A percentile compares a stretch with the other conserved stretches of the same genome.
These are phyloP conservation scores for Pichia inconspicua DNA, from an alignment of 1,139 yeast genomes.

Conservation along the genomic window DNA sequence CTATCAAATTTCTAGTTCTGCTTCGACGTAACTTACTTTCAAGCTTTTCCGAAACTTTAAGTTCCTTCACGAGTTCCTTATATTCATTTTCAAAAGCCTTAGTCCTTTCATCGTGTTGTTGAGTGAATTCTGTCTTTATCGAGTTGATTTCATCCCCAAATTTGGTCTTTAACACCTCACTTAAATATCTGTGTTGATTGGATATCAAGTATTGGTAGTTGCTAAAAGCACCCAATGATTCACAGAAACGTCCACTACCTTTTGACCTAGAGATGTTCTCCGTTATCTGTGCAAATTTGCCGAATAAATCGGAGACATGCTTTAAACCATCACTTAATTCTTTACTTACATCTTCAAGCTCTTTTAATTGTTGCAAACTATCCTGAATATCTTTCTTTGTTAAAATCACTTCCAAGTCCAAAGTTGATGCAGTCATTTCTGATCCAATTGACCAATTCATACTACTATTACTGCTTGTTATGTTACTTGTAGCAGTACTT, in stretches of 20 bases:
- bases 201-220: conserved; percentile 73
- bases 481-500: neutral
- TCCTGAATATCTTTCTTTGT: conserved; percentile 50
- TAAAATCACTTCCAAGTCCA: conserved; percentile 52
- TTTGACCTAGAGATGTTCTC: conserved; percentile 64
- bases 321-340: conserved; percentile 3
- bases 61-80: conserved; percentile 39
- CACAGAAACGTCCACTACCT: conserved; percentile 56
- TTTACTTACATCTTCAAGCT: conserved; percentile 25
- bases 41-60: conserved; percentile 50
- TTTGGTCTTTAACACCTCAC: conserved; percentile 44
- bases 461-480: conserved; percentile 2
- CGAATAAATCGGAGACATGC: conserved; percentile 50
- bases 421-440: conserved; percentile 36
- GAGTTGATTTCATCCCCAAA: conserved; percentile 49
- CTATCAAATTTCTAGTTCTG: conserved; percentile 51
- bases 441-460: conserved; percentile 18
- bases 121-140: conserved; percentile 34
- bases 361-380: conserved; percentile 40
- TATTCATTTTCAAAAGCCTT: conserved; percentile 45
- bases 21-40: conserved; percentile 48
- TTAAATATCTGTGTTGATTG: conserved; percentile 67
- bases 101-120: conserved; percentile 35
- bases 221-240: conserved; percentile 64
- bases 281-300: conserved; percentile 64